These are phyloP conservation scores for Macrocybe gigantea DNA, from an alignment of 768 basidiomycete genomes.

Conservation along the genomic window DNA sequence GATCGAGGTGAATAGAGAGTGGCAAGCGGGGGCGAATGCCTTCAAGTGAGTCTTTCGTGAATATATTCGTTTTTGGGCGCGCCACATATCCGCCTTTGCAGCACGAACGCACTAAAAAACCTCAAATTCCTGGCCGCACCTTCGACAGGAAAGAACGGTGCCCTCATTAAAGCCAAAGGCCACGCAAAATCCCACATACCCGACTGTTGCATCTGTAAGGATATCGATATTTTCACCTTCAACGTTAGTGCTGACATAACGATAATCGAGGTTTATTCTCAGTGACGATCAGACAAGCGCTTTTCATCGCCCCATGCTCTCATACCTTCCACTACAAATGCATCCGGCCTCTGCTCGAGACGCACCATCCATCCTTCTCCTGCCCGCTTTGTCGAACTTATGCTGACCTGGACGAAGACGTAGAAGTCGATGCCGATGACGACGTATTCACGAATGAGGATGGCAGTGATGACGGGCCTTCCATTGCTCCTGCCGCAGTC, in stretches of 20 bases:
- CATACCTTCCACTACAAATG: slow-evolving; percentile 98
- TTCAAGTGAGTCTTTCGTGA: slow-evolving; percentile 63
- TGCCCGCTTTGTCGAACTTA: slow-evolving; percentile 95
- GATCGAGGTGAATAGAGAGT: slow-evolving; percentile 83
- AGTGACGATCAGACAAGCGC: slow-evolving; percentile 89
- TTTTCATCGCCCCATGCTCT: slow-evolving; percentile 97
- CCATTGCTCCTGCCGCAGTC: not conserved
- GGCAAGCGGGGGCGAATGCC: slow-evolving; percentile 83
- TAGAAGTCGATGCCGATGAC: slow-evolving; percentile 47
- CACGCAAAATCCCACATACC: slow-evolving; percentile 41
- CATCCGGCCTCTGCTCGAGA: slow-evolving; percentile 82
- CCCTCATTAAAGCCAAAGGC: slow-evolving; percentile 10
- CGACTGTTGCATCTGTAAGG: slow-evolving; percentile 92
- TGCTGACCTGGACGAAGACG: slow-evolving; percentile 93
- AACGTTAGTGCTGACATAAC: slow-evolving; percentile 4
- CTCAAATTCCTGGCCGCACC: slow-evolving; percentile 49
- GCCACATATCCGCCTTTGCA: slow-evolving; percentile 18
- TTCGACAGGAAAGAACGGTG: slow-evolving; percentile 4
- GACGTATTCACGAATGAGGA: slow-evolving; percentile 19
- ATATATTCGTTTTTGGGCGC: slow-evolving; percentile 3
- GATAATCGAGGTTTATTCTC: slow-evolving; percentile 51
- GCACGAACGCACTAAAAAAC: slow-evolving; percentile 69
- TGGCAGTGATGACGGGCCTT: slow-evolving; percentile 5
- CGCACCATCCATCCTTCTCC: slow-evolving; percentile 90
- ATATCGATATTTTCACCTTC: not conserved